Evolutionary conservation across 257 asterid species (phyloP), one percentile per base, ranked within the genome.

Genomic region (Solanum lignicaule): DNA sequence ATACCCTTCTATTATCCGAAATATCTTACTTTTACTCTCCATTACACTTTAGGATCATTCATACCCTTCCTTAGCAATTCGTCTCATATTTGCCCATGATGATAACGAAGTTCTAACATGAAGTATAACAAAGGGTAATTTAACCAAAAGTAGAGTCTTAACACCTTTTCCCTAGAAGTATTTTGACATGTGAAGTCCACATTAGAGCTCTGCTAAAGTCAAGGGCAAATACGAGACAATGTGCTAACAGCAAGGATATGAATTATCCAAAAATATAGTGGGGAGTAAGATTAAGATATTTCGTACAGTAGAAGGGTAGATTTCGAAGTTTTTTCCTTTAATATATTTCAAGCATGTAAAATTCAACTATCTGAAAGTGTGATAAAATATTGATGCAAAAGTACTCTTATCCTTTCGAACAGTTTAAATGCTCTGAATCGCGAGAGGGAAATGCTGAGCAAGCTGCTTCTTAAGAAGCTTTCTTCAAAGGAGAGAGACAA

Each of bases 381-480:
- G 35, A 39, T 76, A 13, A 76, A 76, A 25, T 46, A 78, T 62
- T 39, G 58, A 69, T 69, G 48, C 60, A 1, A 10, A 48, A 18
- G 33, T 12, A 18, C 21, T 71, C 69, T 68, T 14, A 71, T 35
- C 84, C 32, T 31, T 76, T 81, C 82, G 27, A 87, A 92, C 93
- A 94, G 98, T 83, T 60, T 76, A 79, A 95, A 88, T 90, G 91
- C 92, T 74, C 87, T 95, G 52, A 88, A 92, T 74, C 92, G 92
- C 41, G 98, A 97, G 91, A 90, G 98, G 74, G 93, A 90, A 79
- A 95, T 90, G 95, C 90, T 96, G 86, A 90, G 98, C 90, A 95
- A 85, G 69, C 91, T 90, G 84, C 92, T 97, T 95, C 89, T 90
- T 23, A 95, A 92, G 94, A 97, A 91, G 89, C 87, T 90, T 33